phyloP scores from a whole-genome alignment of 2,329 filamentous ascomycete species.

The Fusarium nanum region DNA sequence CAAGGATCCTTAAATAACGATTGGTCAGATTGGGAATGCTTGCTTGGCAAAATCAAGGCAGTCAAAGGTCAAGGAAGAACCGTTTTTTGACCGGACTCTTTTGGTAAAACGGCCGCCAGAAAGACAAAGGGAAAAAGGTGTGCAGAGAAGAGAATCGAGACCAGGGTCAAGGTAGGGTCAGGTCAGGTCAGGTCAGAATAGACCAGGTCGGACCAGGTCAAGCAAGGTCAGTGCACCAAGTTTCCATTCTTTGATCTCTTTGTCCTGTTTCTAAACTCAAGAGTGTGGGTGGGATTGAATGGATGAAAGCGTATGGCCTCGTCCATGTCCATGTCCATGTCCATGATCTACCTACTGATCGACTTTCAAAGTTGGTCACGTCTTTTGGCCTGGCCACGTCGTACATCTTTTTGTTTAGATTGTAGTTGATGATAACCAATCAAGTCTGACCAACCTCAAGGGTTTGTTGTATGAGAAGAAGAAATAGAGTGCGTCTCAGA shows the following conservation, averaged over 20 bases:
- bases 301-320: conserved; percentile 15
- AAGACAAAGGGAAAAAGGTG: not conserved
- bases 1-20: conserved; percentile 20
- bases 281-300: conserved; percentile 22
- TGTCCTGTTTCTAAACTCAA: not conserved
- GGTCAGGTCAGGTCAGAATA: not conserved
- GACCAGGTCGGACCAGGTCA: not conserved
- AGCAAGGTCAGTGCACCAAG: conserved; percentile 5
- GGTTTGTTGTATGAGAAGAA: conserved; percentile 16
- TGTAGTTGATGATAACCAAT: conserved; percentile 39
- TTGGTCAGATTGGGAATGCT: conserved; percentile 34
- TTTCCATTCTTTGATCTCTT: not conserved
- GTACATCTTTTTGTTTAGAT: conserved; percentile 42
- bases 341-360: not conserved
- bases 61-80: conserved; percentile 9
- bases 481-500: conserved; percentile 6
- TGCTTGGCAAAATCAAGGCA: conserved; percentile 23
- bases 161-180: not conserved
- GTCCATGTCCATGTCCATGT: not conserved
- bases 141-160: not conserved
- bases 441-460: conserved; percentile 17
- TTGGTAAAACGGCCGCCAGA: conserved; percentile 20
- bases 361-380: conserved; percentile 13
- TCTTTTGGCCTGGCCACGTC: conserved; percentile 20
- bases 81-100: conserved; percentile 20